Base-by-base conservation (phyloP, 2,329 filamentous ascomycete species). In the Penicillium sp. region DNA sequence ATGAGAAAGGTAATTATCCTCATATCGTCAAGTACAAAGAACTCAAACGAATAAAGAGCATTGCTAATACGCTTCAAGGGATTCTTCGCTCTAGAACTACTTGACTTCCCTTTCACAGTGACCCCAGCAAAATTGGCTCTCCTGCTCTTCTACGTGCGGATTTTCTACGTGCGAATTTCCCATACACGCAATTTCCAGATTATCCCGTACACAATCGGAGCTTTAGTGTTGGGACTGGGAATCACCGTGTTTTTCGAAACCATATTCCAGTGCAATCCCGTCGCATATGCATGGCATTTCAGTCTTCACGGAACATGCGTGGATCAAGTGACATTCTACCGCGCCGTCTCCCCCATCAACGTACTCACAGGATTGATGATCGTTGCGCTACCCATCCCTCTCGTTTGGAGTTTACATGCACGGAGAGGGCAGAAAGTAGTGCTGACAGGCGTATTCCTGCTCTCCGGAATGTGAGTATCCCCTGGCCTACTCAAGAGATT, bases 151-250 rank as follows among this genome's bases (percentile, higher is more conserved):
- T 69, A 67, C 33, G 29, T 60, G 3, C 63, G 67, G 7, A 65
- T 69, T 39, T 69, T 69, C 49, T 69, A 68, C 37, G 24, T 61
- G 4, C 63, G 67, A 7, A 66, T 69, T 43, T 67, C 68, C 49
- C 44, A 27, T 46, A 55, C 55, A 3, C 62, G 55, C 22, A 57
- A 52, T 3, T 67, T 66, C 44, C 56, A 52, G 26, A 57, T 63
- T 21, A 47, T 57, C 26, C 56, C 65, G 29, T 65, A 62, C 10
- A 22, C 57, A 3, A 57, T 67, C n/a, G 65, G 63, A 8, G 29
- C 54, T 0, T 37, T 67, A 8, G 64, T 68, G 14, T 19, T 66
- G 2, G 58, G 37, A 4, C 50, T 63, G 10, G 65, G 66, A 16
- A 57, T 65, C 22, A 54, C 54, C 1, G 59, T 65, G 4, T 49